Evolutionary conservation across 73 alveolate genomes (phyloP).

Genomic region (Breviolum minutum): DNA sequence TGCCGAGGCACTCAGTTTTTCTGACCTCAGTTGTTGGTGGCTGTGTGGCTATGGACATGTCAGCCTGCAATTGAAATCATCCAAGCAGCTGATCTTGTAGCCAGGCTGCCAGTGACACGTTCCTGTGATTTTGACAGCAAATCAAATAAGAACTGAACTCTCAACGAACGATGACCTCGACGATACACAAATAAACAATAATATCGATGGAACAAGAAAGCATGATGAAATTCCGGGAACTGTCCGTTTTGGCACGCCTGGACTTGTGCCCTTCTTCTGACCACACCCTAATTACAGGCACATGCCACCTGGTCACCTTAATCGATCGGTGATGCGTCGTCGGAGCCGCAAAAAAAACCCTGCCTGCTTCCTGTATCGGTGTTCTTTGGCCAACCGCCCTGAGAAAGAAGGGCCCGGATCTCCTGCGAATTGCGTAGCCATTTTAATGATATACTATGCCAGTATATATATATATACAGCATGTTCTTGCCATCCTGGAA

Average conservation of each 20-base stretch:
- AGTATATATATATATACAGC: too few species aligned
- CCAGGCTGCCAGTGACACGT: conserved; percentile 74
- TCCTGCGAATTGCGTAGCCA: not conserved
- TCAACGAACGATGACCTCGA: not conserved
- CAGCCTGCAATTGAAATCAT: not conserved
- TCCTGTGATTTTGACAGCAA: not conserved
- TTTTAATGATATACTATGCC: too few species aligned
- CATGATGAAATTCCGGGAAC: too few species aligned
- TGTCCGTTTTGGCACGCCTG: too few species aligned
- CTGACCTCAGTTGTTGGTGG: conserved; percentile 1
- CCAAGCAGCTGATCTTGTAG: conserved; percentile 73
- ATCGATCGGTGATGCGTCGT: too few species aligned
- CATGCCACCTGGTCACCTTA: not conserved
- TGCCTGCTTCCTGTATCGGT: conserved; percentile 39
- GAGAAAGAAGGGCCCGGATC: not conserved
- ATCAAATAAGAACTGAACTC: not conserved
- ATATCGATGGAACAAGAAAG: too few species aligned
- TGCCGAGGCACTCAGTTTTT: conserved; percentile 35
- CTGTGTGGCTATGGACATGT: not conserved
- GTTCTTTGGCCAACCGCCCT: conserved; percentile 75
- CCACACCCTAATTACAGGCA: not conserved
- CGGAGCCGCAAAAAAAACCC: not conserved
- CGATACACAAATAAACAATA: too few species aligned
- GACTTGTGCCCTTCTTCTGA: too few species aligned
- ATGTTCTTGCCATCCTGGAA: not conserved